Conservation (phyloP, 2,329 filamentous ascomycete species). For the Aspergillus transmontanensis region DNA sequence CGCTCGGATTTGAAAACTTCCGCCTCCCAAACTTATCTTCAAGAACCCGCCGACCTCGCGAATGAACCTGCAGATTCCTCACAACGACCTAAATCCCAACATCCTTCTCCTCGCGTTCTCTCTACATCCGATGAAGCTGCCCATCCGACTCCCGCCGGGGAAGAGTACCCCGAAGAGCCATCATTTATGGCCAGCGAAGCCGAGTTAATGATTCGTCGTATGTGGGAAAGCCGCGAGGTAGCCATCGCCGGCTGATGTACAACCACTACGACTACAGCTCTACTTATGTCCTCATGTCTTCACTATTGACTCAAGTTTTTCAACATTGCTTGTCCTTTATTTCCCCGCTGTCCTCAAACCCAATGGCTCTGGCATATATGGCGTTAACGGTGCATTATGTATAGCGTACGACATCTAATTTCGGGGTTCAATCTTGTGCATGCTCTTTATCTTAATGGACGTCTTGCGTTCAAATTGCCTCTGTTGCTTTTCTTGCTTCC, state of each 20-base stretch:
- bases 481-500: neutral
- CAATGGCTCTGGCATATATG: constrained; percentile 2
- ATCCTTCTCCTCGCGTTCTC: constrained; percentile 38
- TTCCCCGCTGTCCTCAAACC: neutral
- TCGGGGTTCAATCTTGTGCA: neutral
- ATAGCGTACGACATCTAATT: constrained; percentile 16
- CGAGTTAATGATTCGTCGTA: constrained; percentile 45
- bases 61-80: constrained; percentile 29
- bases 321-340: constrained; percentile 8
- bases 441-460: neutral
- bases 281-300: neutral
- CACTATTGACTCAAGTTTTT: constrained; percentile 4
- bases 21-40: constrained; percentile 34
- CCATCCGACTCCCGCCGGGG: constrained; percentile 21
- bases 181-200: constrained; percentile 30
- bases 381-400: constrained; percentile 15
- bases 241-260: constrained; percentile 34
- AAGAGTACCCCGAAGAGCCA: constrained; percentile 28
- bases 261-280: constrained; percentile 1
- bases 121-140: constrained; percentile 38
- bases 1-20: constrained; percentile 27
- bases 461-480: neutral
- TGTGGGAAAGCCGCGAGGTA: constrained; percentile 48
- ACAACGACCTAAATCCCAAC: constrained; percentile 26
- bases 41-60: constrained; percentile 34